Evolutionary conservation across 768 basidiomycete species (phyloP), one percentile per base, ranked within the genome.

Genomic region (Suillus plorans): DNA sequence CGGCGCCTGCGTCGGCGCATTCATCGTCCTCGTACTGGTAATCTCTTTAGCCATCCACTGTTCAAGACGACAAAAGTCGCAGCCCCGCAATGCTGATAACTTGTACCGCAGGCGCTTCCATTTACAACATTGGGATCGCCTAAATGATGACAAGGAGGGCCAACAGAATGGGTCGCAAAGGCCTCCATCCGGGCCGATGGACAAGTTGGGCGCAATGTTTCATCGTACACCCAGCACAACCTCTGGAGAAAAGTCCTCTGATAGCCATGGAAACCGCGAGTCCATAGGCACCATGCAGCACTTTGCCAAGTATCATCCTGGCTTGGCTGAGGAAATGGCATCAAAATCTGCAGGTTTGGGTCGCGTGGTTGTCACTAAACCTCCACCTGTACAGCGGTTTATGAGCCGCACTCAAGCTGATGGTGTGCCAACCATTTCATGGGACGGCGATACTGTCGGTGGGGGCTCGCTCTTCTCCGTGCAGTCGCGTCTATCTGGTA

Each of bases 141-240:
- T 91, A 36, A 80, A 82, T 12, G 86, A 87, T 20, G 79, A 75
- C 8, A 55, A 55, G 20, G 82, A 81, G 9, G 82, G 82, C 68
- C 80, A 76, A 63, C 80, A 79, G 81, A 81, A 83, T 62, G 81
- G 77, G n/a, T 78, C 71, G 63, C 63, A 34, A 66, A 74, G 77
- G 13, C 80, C 70, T 41, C 53, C 68, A 22, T 69, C 77, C 49
- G 81, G 79, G 2, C 81, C 86, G 37, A 85, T 86, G 82, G 84
- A 86, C 72, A 85, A 84, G 69, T 82, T 88, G 63, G 86, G 74
- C 2, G 68, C 82, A 44, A 86, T 89, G 86, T 88, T 90, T 79
- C 85, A 87, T 70, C 80, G 85, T 45, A 72, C 80, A 0, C 82
- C 82, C 5, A 88, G 86, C 71, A 76, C 84, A 45, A 78, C 81